These are phyloP conservation scores for Coffea canephora DNA, from an alignment of 257 asterid genomes.

Conservation along the genomic window DNA sequence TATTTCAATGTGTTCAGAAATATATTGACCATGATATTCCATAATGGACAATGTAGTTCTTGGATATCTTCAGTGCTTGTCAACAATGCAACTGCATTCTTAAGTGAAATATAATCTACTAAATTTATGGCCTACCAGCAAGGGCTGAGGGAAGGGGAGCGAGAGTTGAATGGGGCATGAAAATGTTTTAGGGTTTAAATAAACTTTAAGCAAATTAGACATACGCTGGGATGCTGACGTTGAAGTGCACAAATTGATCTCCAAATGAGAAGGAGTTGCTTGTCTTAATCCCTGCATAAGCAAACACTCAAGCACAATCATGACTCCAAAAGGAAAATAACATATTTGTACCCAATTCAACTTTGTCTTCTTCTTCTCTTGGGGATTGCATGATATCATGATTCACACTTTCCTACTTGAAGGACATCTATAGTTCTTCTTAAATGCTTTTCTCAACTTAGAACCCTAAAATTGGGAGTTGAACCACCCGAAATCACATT, in stretches of 20 bases:
- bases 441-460: background rate
- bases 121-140: background rate
- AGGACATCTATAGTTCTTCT: background rate
- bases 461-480: background rate
- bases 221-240: conserved; percentile 85
- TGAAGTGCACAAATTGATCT: conserved; percentile 87
- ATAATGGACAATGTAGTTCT: background rate
- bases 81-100: background rate
- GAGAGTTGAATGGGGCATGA: background rate
- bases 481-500: background rate
- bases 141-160: background rate
- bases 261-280: conserved; percentile 73
- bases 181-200: background rate
- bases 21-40: background rate
- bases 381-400: background rate
- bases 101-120: background rate
- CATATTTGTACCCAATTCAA: background rate
- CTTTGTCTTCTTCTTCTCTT: background rate
- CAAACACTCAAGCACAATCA: conserved; percentile 1
- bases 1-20: background rate
- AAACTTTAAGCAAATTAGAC: conserved; percentile 22
- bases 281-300: conserved; percentile 67
- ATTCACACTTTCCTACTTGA: background rate
- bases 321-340: background rate
- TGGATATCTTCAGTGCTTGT: background rate